Evolutionary conservation across 2,329 filamentous ascomycete genomes (phyloP).

Genomic region (Clonostachys sp.): DNA sequence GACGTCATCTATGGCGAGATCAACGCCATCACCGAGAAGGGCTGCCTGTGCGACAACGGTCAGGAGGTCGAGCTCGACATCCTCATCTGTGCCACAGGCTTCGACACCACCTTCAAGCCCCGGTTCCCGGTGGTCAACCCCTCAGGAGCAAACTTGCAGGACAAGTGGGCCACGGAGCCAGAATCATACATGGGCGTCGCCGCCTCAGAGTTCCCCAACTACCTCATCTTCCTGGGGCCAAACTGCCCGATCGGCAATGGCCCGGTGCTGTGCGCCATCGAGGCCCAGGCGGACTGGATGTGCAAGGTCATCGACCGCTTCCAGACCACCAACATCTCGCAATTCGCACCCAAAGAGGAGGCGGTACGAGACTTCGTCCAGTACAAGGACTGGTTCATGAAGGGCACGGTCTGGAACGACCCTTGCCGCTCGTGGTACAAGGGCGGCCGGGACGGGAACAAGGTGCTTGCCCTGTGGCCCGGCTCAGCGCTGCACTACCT

Average conservation of each 20-base stretch:
- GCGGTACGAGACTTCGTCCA: constrained; percentile 45
- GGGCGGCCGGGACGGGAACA: constrained; percentile 28
- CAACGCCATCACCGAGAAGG: constrained; percentile 32
- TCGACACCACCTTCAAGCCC: constrained; percentile 47
- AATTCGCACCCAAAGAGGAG: constrained; percentile 35
- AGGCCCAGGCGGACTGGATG: constrained; percentile 44
- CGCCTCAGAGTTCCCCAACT: constrained; percentile 47
- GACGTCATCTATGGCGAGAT: constrained; percentile 35
- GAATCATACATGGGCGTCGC: constrained; percentile 50
- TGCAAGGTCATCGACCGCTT: constrained; percentile 42
- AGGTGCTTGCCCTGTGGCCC: constrained; percentile 37
- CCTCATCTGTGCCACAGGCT: constrained; percentile 55
- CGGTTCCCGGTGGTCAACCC: constrained; percentile 44
- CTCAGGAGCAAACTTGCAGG: constrained; percentile 42
- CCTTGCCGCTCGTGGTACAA: constrained; percentile 44
- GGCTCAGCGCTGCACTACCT: constrained; percentile 32
- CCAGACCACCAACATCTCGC: constrained; percentile 34
- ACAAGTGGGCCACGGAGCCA: constrained; percentile 37
- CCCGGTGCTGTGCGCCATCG: constrained; percentile 32
- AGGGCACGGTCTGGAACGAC: constrained; percentile 31
- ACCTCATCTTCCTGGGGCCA: constrained; percentile 42
- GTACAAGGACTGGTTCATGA: constrained; percentile 35
- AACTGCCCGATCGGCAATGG: constrained; percentile 32
- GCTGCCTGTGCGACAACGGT: constrained; percentile 40
- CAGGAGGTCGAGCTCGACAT: constrained; percentile 45